phyloP scores from a whole-genome alignment of 2,329 filamentous ascomycete genomes.

The Hypoxylon sp. region DNA sequence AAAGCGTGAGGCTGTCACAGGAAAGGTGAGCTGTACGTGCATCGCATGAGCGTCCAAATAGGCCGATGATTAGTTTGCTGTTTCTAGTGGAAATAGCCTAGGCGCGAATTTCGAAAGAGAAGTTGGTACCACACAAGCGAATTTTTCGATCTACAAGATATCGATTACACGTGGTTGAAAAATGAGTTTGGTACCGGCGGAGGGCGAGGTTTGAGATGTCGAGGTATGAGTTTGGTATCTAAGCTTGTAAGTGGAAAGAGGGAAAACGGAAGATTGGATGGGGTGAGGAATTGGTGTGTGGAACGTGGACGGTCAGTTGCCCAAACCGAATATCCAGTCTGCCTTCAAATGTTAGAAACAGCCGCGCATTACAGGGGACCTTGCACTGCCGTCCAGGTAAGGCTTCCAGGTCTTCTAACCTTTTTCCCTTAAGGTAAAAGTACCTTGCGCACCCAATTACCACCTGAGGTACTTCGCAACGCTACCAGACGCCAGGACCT shows the following conservation, averaged over 20 bases:
- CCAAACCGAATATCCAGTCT: constrained; percentile 15
- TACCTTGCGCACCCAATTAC: not conserved
- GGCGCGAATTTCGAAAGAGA: constrained; percentile 1
- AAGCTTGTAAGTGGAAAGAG: constrained; percentile 21
- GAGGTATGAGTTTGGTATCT: constrained; percentile 26
- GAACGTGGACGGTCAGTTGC: constrained; percentile 28
- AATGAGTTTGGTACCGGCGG: constrained; percentile 9
- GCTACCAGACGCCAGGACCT: not conserved
- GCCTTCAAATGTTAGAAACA: constrained; percentile 29
- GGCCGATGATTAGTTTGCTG: constrained; percentile 8
- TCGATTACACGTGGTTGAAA: constrained; percentile 11
- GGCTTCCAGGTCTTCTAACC: not conserved
- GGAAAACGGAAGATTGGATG: constrained; percentile 29
- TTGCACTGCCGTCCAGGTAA: not conserved
- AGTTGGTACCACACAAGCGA: constrained; percentile 3
- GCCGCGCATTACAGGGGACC: constrained; percentile 2
- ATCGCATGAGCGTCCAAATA: constrained; percentile 43
- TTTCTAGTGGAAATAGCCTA: constrained; percentile 2
- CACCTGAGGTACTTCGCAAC: not conserved
- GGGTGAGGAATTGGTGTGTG: constrained; percentile 30
- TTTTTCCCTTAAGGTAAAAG: not conserved
- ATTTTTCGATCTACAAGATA: constrained; percentile 21
- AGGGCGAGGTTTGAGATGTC: constrained; percentile 31
- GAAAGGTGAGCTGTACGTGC: constrained; percentile 38
- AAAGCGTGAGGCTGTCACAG: constrained; percentile 45